These are phyloP conservation scores for Aspergillus olivimuriae DNA, from an alignment of 495 filamentous ascomycete genomes.

Conservation along the genomic window DNA sequence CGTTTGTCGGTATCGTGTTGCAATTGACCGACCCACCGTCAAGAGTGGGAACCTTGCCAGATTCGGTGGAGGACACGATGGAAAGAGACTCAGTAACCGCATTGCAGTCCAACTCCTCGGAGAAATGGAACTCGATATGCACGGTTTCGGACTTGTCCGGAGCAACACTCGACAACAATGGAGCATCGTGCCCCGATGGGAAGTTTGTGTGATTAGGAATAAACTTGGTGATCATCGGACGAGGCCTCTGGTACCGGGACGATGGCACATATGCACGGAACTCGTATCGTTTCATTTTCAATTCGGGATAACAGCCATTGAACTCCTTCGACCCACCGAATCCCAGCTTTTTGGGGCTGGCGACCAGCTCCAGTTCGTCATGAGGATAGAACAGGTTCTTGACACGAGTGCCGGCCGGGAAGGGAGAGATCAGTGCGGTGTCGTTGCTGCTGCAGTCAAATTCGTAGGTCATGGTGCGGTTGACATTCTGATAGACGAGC, in stretches of 20 bases:
- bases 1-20: slow-evolving; percentile 17
- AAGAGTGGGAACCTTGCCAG: slow-evolving; percentile 29
- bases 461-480: slow-evolving; percentile 43
- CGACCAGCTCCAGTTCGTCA: slow-evolving; percentile 43
- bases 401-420: slow-evolving; percentile 47
- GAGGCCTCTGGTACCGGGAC: slow-evolving; percentile 36
- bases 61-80: slow-evolving; percentile 47
- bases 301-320: slow-evolving; percentile 49
- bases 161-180: slow-evolving; percentile 42
- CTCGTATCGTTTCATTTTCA: slow-evolving; percentile 51
- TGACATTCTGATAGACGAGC: slow-evolving; percentile 60
- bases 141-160: slow-evolving; percentile 39
- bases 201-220: slow-evolving; percentile 45
- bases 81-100: slow-evolving; percentile 40
- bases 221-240: slow-evolving; percentile 61
- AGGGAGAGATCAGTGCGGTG: slow-evolving; percentile 51
- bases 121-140: slow-evolving; percentile 50
- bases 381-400: slow-evolving; percentile 61
- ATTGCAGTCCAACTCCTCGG: slow-evolving; percentile 55
- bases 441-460: slow-evolving; percentile 50
- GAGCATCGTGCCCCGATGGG: slow-evolving; percentile 29
- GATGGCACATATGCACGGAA: slow-evolving; percentile 58
- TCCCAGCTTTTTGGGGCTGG: slow-evolving; percentile 26
- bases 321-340: slow-evolving; percentile 32
- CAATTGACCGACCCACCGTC: slow-evolving; percentile 38